Conservation (phyloP, 495 filamentous ascomycete genomes). For the Penicillium soppii region DNA sequence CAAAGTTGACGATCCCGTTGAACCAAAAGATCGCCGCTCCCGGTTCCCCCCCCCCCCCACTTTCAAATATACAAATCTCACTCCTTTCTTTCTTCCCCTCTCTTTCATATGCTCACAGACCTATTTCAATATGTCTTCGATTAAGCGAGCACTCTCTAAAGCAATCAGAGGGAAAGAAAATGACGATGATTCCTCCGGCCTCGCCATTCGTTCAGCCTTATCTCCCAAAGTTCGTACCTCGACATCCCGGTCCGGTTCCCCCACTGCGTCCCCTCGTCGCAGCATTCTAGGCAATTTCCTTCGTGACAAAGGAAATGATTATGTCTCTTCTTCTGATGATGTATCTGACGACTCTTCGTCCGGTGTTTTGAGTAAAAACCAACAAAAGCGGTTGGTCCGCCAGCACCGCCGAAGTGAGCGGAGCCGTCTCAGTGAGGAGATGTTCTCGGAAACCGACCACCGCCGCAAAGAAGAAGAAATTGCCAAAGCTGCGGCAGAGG, state of each 20-base stretch:
- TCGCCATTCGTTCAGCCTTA: slow-evolving; percentile 14
- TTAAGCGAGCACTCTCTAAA: slow-evolving; percentile 46
- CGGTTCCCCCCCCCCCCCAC: background rate
- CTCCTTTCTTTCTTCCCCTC: background rate
- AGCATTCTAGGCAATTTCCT: slow-evolving; percentile 43
- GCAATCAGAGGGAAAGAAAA: slow-evolving; percentile 26
- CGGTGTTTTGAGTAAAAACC: slow-evolving; percentile 50
- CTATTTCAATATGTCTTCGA: slow-evolving; percentile 39
- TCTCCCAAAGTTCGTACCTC: slow-evolving; percentile 17
- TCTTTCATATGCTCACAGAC: slow-evolving; percentile 7
- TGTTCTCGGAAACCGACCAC: slow-evolving; percentile 49
- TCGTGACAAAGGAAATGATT: slow-evolving; percentile 36
- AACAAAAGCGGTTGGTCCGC: slow-evolving; percentile 49
- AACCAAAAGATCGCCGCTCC: slow-evolving; percentile 1
- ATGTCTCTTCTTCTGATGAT: slow-evolving; percentile 47
- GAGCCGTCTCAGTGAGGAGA: slow-evolving; percentile 52
- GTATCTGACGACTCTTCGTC: slow-evolving; percentile 45
- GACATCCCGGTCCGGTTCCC: slow-evolving; percentile 12
- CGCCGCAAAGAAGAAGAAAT: slow-evolving; percentile 45
- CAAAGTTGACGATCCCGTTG: no score
- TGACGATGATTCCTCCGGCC: slow-evolving; percentile 25
- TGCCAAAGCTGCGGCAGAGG: slow-evolving; percentile 30
- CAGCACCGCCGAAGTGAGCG: slow-evolving; percentile 42
- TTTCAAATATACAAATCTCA: background rate
- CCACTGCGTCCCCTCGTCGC: slow-evolving; percentile 35